Conservation (phyloP, 2,329 filamentous ascomycete species). For the Colletotrichum sp. region DNA sequence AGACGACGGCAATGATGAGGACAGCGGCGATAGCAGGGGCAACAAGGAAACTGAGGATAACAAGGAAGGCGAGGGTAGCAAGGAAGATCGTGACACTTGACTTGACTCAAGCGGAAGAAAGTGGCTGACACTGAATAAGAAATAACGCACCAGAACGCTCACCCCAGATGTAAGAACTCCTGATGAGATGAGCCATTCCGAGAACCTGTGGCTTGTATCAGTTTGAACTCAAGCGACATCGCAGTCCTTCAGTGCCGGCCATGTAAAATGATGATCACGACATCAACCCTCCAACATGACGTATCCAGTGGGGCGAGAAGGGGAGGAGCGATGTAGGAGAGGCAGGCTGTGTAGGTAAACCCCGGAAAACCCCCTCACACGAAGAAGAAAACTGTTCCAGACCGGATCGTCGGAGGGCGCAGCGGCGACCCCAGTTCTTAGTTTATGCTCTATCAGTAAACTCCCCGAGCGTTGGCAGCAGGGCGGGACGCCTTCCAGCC, state of each 20-base stretch:
- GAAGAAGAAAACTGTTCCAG: neutral
- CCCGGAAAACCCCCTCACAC: neutral
- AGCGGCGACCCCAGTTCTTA: neutral
- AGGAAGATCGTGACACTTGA: neutral
- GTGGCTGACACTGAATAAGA: neutral
- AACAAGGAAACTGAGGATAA: neutral
- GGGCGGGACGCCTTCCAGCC: too few species aligned
- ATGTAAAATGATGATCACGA: neutral
- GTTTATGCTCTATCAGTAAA: neutral
- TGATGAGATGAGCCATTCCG: neutral
- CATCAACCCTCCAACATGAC: neutral
- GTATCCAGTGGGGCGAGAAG: neutral
- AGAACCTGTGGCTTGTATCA: neutral
- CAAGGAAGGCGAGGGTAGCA: neutral
- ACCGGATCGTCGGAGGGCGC: conserved; percentile 2
- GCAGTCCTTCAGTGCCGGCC: neutral
- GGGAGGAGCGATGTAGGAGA: neutral
- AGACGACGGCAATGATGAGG: neutral
- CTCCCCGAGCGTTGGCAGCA: neutral
- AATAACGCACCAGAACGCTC: neutral
- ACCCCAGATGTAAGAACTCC: neutral
- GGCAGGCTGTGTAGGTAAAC: neutral
- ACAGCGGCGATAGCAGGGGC: neutral
- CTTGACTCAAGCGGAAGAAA: neutral
- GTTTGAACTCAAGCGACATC: neutral